Percentiles rank a stretch among this genome's conserved stretches.
Evolutionary conservation across 306 rosid genomes (phyloP).

Genomic region (Oemleria cerasiformis): DNA sequence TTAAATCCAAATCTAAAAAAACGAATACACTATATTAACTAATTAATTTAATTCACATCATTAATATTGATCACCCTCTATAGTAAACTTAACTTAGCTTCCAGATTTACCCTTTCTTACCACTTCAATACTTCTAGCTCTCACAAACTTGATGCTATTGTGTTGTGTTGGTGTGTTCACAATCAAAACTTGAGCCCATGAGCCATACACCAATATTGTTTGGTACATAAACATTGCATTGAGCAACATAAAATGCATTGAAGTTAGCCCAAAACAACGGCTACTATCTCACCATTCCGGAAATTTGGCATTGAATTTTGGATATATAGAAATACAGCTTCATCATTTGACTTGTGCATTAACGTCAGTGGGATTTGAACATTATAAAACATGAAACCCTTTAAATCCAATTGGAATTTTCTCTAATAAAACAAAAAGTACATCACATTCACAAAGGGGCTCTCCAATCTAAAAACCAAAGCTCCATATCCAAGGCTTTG

Average conservation of each 20-base stretch:
- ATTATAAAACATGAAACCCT: background rate
- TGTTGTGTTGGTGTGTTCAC: too few species aligned
- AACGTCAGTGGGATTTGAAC: conserved; percentile 4
- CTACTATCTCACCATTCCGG: conserved; percentile 19
- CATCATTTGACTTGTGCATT: conserved; percentile 13
- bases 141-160: too few species aligned
- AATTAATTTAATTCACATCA: too few species aligned
- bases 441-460: background rate
- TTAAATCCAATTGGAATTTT: conserved; percentile 12
- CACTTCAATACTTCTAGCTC: too few species aligned
- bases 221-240: background rate
- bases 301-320: conserved; percentile 31
- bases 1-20: too few species aligned
- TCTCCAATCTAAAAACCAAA: conserved; percentile 7
- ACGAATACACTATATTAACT: too few species aligned
- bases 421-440: background rate
- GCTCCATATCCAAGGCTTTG: conserved; percentile 9
- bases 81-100: too few species aligned
- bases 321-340: conserved; percentile 15
- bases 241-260: conserved; percentile 19
- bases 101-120: too few species aligned
- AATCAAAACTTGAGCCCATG: too few species aligned
- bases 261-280: background rate
- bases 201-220: too few species aligned
- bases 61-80: too few species aligned